Evolutionary conservation across 768 basidiomycete species (phyloP).

Genomic region (Russula sp.): DNA sequence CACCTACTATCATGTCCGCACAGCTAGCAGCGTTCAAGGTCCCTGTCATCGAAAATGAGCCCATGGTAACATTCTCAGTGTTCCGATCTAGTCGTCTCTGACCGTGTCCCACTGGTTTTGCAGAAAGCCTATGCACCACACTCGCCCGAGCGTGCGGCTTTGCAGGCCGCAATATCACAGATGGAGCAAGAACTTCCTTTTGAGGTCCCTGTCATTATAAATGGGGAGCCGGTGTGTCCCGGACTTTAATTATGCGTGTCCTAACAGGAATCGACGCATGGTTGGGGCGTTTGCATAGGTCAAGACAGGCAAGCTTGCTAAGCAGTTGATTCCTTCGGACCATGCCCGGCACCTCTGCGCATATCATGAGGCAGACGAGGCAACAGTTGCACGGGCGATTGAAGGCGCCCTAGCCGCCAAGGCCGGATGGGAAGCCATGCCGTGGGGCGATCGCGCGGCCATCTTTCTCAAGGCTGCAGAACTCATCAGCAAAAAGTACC

Average conservation of each 20-base stretch:
- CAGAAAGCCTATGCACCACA: slow-evolving; percentile 75
- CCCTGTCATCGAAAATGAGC: slow-evolving; percentile 86
- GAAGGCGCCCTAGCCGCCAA: slow-evolving; percentile 84
- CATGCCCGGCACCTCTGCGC: slow-evolving; percentile 74
- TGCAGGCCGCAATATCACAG: slow-evolving; percentile 66
- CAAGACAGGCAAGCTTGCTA: slow-evolving; percentile 69
- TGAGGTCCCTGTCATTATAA: slow-evolving; percentile 88
- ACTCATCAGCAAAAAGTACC: slow-evolving; percentile 89
- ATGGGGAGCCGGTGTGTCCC: slow-evolving; percentile 69
- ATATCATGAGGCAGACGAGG: slow-evolving; percentile 84
- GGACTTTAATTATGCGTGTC: not conserved
- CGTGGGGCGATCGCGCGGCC: slow-evolving; percentile 95
- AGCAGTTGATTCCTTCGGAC: slow-evolving; percentile 81
- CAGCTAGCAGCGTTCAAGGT: slow-evolving; percentile 83
- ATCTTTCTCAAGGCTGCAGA: slow-evolving; percentile 99
- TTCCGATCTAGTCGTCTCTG: not conserved
- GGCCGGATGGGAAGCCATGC: slow-evolving; percentile 84
- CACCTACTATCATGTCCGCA: slow-evolving; percentile 33
- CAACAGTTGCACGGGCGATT: slow-evolving; percentile 71
- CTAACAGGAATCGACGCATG: not conserved
- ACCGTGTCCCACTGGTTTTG: not conserved
- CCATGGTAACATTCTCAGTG: slow-evolving; percentile 55
- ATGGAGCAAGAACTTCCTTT: slow-evolving; percentile 83
- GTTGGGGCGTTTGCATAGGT: slow-evolving; percentile 38
- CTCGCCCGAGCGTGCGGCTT: slow-evolving; percentile 64